Conservation (phyloP, 208 protist species). For the Trypanosoma theileri region DNA sequence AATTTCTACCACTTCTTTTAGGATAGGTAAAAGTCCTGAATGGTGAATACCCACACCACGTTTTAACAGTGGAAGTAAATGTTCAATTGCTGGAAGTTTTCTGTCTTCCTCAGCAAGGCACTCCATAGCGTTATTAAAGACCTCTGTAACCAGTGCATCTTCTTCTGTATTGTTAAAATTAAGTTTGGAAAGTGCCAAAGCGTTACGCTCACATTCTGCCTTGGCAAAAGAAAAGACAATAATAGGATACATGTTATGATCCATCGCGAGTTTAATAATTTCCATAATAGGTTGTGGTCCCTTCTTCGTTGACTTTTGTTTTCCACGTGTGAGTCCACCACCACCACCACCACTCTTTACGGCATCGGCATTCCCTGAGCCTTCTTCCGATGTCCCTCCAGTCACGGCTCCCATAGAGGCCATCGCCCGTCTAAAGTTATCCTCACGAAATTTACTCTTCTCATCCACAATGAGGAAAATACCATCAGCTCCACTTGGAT, state of each 20-base stretch:
- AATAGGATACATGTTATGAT: conserved; percentile 96
- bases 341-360: conserved; percentile 18
- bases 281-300: conserved; percentile 82
- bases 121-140: conserved; percentile 96
- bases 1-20: conserved; percentile 99
- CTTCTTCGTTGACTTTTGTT: conserved; percentile 27
- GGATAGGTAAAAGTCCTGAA: conserved; percentile 98
- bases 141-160: conserved; percentile 91
- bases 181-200: conserved; percentile 91
- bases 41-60: conserved; percentile 99
- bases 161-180: conserved; percentile 96
- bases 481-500: conserved; percentile 95
- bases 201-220: conserved; percentile 97
- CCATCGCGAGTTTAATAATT: conserved; percentile 98
- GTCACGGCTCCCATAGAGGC: conserved; percentile 59
- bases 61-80: conserved; percentile 95
- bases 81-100: conserved; percentile 91
- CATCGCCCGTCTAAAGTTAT: conserved; percentile 97
- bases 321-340: conserved; percentile 22
- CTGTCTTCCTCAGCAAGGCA: conserved; percentile 93
- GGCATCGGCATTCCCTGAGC: not conserved
- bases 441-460: conserved; percentile 93
- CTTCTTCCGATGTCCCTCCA: not conserved
- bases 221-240: conserved; percentile 99
- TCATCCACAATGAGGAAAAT: conserved; percentile 98